Conservation (phyloP, 2,329 filamentous ascomycete genomes). For the Diaporthe vexans region DNA sequence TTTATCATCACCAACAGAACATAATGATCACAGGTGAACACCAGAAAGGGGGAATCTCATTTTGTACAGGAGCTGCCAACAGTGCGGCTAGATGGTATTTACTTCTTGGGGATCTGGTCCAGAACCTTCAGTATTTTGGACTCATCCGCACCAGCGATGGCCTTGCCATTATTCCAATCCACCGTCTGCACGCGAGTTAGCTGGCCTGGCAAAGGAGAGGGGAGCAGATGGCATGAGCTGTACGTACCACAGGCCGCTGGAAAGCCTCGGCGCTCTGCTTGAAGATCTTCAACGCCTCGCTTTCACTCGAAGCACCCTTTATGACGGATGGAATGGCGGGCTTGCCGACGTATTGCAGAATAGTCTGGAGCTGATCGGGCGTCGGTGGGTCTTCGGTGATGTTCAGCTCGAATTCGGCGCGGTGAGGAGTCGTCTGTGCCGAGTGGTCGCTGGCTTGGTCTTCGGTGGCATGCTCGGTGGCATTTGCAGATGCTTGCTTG, state of each 20-base stretch:
- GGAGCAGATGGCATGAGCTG: constrained; percentile 26
- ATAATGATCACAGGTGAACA: constrained; percentile 1
- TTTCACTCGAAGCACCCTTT: constrained; percentile 78
- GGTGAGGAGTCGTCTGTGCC: constrained; percentile 66
- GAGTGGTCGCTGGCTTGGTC: constrained; percentile 80
- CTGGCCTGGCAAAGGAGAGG: neutral
- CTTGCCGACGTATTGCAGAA: constrained; percentile 68
- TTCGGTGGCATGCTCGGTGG: constrained; percentile 76
- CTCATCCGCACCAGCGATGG: constrained; percentile 82
- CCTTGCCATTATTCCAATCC: constrained; percentile 94
- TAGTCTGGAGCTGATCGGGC: constrained; percentile 52
- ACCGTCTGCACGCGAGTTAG: constrained; percentile 68
- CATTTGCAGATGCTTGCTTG: constrained; percentile 82
- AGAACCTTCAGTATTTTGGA: constrained; percentile 91
- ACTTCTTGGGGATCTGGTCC: constrained; percentile 61
- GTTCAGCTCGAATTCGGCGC: constrained; percentile 84
- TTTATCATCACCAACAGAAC: too few species aligned
- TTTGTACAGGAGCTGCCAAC: constrained; percentile 29
- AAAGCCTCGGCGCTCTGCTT: constrained; percentile 79
- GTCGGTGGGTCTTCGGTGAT: constrained; percentile 72
- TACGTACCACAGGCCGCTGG: constrained; percentile 80
- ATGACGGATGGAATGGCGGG: constrained; percentile 74
- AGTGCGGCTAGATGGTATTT: constrained; percentile 21
- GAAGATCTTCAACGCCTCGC: constrained; percentile 84
- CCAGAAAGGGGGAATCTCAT: constrained; percentile 36